A percentile compares a stretch with the other conserved stretches of the same genome.
These are phyloP conservation scores for Corynascus novoguineensis DNA, from an alignment of 495 filamentous ascomycete species.

Conservation along the genomic window DNA sequence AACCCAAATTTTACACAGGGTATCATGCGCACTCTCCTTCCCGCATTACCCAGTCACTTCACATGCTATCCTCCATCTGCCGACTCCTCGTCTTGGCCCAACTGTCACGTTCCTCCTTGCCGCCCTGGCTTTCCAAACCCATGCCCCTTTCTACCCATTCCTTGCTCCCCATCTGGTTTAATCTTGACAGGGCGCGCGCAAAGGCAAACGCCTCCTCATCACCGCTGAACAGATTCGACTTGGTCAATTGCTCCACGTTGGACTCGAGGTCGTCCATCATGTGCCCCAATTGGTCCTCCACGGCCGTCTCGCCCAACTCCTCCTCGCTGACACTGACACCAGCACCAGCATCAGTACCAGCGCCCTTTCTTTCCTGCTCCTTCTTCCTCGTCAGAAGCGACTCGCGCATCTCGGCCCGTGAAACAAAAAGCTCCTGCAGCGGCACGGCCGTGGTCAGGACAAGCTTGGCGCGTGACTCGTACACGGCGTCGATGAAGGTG, in stretches of 20 bases:
- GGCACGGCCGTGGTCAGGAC: conserved; percentile 87
- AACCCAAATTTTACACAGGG: background rate
- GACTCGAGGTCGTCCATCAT: conserved; percentile 92
- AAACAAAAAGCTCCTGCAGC: conserved; percentile 80
- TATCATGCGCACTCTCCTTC: background rate
- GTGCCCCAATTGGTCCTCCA: conserved; percentile 77
- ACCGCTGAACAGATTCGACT: conserved; percentile 80
- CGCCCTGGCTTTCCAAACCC: conserved; percentile 54
- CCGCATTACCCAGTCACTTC: conserved; percentile 14
- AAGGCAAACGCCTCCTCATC: conserved; percentile 98
- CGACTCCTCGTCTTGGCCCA: conserved; percentile 61
- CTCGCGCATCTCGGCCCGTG: conserved; percentile 64
- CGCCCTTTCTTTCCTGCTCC: conserved; percentile 8
- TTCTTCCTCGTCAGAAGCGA: conserved; percentile 30
- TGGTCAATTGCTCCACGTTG: conserved; percentile 79
- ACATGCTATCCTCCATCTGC: conserved; percentile 74
- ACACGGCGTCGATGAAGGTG: conserved; percentile 94
- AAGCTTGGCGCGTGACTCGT: conserved; percentile 82
- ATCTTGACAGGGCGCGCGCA: conserved; percentile 74
- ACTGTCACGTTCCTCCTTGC: conserved; percentile 55
- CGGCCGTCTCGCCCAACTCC: conserved; percentile 37
- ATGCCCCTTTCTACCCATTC: conserved; percentile 91
- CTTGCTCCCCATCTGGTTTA: conserved; percentile 88
- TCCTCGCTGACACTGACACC: no score
- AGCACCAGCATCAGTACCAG: conserved; percentile 31